Evolutionary conservation across 2,329 filamentous ascomycete genomes (phyloP).

Genomic region (Aspergillus floridensis): DNA sequence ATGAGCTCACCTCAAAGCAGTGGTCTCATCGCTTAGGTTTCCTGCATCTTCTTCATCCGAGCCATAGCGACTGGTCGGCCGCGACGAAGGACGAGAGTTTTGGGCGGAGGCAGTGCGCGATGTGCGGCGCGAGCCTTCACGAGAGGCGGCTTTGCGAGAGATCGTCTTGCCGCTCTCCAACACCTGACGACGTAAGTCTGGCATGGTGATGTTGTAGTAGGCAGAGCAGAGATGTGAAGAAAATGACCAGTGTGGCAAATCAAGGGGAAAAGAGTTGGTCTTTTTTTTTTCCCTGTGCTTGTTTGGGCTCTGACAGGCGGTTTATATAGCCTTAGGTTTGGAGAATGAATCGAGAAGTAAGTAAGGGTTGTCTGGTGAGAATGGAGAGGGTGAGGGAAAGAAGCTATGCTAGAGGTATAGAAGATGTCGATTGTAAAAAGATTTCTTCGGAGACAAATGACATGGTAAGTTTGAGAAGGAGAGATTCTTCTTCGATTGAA

Average conservation of each 20-base stretch:
- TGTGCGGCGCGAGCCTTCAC: conserved; percentile 51
- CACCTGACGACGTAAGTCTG: conserved; percentile 55
- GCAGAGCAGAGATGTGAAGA: too few relatives aligned
- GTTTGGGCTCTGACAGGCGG: neutral
- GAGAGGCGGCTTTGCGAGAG: conserved; percentile 60
- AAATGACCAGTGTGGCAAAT: neutral
- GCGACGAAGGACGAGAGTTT: conserved; percentile 54
- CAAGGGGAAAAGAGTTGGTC: neutral
- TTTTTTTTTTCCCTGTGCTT: neutral
- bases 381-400: neutral
- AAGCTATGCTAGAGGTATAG: conserved; percentile 22
- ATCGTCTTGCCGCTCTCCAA: conserved; percentile 65
- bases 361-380: neutral
- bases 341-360: neutral
- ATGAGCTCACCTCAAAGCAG: conserved; percentile 53
- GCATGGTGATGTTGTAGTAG: conserved; percentile 34
- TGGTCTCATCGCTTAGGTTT: conserved; percentile 55
- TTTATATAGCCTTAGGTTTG: neutral
- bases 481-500: neutral
- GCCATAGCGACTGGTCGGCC: conserved; percentile 53
- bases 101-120: conserved; percentile 54
- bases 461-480: conserved; percentile 16
- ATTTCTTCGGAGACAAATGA: conserved; percentile 17
- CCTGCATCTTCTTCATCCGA: conserved; percentile 60
- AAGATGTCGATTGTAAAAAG: conserved; percentile 15